phyloP scores from a whole-genome alignment of 1,284 basidiomycete genomes.

The Volvariella surrecta region DNA sequence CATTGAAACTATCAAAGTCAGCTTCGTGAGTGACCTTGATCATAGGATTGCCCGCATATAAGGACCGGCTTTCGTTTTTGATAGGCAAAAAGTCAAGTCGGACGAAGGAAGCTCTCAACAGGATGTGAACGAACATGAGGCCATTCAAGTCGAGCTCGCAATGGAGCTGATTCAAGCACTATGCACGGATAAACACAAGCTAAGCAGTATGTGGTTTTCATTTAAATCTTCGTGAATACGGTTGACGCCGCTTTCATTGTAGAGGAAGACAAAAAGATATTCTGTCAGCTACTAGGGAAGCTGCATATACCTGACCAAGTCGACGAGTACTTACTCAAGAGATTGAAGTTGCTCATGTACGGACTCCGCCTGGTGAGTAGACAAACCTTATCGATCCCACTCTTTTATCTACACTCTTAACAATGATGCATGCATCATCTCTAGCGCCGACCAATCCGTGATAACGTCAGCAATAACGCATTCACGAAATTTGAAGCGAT shows the following conservation, averaged over 20 bases:
- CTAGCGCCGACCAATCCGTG: slow-evolving; percentile 70
- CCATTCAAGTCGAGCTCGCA: slow-evolving; percentile 71
- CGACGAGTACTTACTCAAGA: slow-evolving; percentile 61
- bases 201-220: slow-evolving; percentile 27
- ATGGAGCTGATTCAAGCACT: slow-evolving; percentile 55
- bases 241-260: slow-evolving; percentile 3
- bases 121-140: slow-evolving; percentile 23
- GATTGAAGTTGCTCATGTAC: slow-evolving; percentile 54
- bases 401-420: not conserved
- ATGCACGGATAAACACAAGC: slow-evolving; percentile 29
- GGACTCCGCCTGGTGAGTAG: slow-evolving; percentile 53
- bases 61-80: not conserved
- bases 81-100: slow-evolving; percentile 13
- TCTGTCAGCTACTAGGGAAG: slow-evolving; percentile 69
- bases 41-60: not conserved
- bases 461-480: slow-evolving; percentile 69
- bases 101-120: slow-evolving; percentile 11
- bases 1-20: slow-evolving; percentile 39
- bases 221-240: too few species aligned
- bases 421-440: slow-evolving; percentile 2
- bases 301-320: slow-evolving; percentile 67
- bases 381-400: not conserved
- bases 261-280: slow-evolving; percentile 74
- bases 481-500: slow-evolving; percentile 66
- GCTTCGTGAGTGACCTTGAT: slow-evolving; percentile 36